Conservation (phyloP, 2,329 filamentous ascomycete genomes). For the Pseudogymnoascus destructans region DNA sequence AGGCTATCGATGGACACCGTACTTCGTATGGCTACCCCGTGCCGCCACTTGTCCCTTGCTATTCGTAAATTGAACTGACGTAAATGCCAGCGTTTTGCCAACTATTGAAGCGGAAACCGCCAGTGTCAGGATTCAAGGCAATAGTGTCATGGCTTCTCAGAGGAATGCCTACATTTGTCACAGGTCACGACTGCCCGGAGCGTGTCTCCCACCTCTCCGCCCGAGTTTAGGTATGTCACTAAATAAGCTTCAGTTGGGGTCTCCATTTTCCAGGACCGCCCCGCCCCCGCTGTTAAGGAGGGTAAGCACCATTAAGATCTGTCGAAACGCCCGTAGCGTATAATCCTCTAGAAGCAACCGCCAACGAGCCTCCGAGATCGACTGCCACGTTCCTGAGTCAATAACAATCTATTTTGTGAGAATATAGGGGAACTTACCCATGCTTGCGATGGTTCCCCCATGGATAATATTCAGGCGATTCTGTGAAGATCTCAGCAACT, state of each 20-base stretch:
- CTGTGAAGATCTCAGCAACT: slow-evolving; percentile 29
- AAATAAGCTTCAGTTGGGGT: not conserved
- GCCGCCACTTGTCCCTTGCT: slow-evolving; percentile 45
- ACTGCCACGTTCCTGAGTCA: slow-evolving; percentile 28
- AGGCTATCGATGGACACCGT: slow-evolving; percentile 14
- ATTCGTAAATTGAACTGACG: slow-evolving; percentile 46
- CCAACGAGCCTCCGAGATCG: slow-evolving; percentile 51
- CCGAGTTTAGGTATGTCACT: slow-evolving; percentile 52
- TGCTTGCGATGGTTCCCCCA: slow-evolving; percentile 65
- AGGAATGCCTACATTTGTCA: slow-evolving; percentile 40
- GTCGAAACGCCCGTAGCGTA: slow-evolving; percentile 53
- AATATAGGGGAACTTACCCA: slow-evolving; percentile 28
- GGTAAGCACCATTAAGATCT: slow-evolving; percentile 42
- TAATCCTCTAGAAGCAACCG: slow-evolving; percentile 49
- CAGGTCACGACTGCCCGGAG: slow-evolving; percentile 44
- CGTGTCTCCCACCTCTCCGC: slow-evolving; percentile 43
- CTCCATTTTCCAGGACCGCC: not conserved
- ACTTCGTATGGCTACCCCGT: slow-evolving; percentile 55
- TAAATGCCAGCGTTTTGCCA: slow-evolving; percentile 51
- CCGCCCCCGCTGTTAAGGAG: not conserved
- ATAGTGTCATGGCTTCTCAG: not conserved
- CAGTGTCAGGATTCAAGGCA: slow-evolving; percentile 5
- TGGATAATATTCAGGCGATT: slow-evolving; percentile 67
- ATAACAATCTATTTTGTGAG: not conserved
- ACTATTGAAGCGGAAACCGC: slow-evolving; percentile 29